phyloP scores from a whole-genome alignment of 1,284 basidiomycete species.

The Mycena citricolor region DNA sequence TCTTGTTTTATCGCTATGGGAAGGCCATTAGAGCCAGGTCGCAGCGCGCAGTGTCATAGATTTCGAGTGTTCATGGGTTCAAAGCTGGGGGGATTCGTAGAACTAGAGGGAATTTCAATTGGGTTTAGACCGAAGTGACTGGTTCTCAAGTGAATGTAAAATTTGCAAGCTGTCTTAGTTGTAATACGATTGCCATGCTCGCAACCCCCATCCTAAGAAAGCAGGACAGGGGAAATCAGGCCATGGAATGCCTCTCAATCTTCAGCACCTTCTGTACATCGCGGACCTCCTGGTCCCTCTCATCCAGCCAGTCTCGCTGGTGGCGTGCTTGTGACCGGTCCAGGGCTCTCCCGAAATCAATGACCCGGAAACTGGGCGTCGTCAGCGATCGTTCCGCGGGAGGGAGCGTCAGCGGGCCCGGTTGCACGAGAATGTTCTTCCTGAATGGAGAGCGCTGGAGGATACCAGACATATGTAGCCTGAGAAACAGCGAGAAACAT shows the following conservation, averaged over 20 bases:
- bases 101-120: too few relatives aligned
- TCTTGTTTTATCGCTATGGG: conserved; percentile 38
- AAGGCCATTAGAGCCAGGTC: conserved; percentile 25
- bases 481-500: conserved; percentile 42
- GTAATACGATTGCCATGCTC: too few relatives aligned
- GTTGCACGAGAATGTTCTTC: conserved; percentile 49
- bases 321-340: conserved; percentile 4
- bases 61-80: too few relatives aligned
- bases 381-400: conserved; percentile 28
- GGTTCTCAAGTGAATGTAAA: too few relatives aligned
- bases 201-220: too few relatives aligned
- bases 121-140: too few relatives aligned
- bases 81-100: too few relatives aligned
- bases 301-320: conserved; percentile 15
- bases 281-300: conserved; percentile 13
- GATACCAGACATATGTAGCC: conserved; percentile 41
- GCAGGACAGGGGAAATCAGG: too few relatives aligned
- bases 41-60: too few relatives aligned
- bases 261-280: conserved; percentile 16
- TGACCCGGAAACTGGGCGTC: conserved; percentile 44
- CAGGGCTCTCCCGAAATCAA: conserved; percentile 46
- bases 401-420: conserved; percentile 41
- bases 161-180: too few relatives aligned
- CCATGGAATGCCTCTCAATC: conserved; percentile 18
- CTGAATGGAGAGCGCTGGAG: conserved; percentile 42